A percentile compares a stretch with the other conserved stretches of the same genome.
These are phyloP conservation scores for Ceratocystis alfenasii DNA, from an alignment of 2,329 filamentous ascomycete genomes.

Conservation along the genomic window DNA sequence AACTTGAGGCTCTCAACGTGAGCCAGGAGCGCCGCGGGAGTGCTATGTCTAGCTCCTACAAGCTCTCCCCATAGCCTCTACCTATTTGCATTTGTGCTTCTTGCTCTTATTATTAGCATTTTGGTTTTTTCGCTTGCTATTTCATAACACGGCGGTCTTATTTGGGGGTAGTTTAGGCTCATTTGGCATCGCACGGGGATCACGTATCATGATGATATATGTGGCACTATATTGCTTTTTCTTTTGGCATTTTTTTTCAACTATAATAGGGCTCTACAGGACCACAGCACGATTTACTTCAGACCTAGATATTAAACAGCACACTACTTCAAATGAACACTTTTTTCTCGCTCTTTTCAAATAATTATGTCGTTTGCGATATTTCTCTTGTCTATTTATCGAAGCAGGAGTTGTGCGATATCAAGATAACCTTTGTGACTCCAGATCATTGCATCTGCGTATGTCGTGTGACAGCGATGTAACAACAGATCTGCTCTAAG, in stretches of 20 bases:
- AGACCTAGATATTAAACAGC: slow-evolving; percentile 2
- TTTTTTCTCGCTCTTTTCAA: background rate
- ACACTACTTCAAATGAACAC: background rate
- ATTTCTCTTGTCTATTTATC: background rate
- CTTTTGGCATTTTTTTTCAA: background rate
- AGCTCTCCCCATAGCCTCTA: slow-evolving; percentile 11
- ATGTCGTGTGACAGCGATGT: slow-evolving; percentile 5
- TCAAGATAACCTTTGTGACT: background rate
- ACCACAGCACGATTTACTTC: slow-evolving; percentile 5
- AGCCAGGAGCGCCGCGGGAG: slow-evolving; percentile 13
- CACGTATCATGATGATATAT: background rate
- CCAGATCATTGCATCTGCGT: background rate
- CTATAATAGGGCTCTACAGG: slow-evolving; percentile 6
- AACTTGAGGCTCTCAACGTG: slow-evolving; percentile 11
- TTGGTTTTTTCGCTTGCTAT: background rate
- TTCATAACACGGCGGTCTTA: background rate
- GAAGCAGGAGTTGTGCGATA: background rate
- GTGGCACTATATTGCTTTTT: background rate
- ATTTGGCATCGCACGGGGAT: background rate
- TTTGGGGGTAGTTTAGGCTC: background rate
- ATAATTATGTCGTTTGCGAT: background rate
- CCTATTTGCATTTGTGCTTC: background rate
- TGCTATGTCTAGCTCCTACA: slow-evolving; percentile 14
- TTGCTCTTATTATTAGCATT: background rate
- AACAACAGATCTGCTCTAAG: background rate